Evolutionary conservation across 1,284 basidiomycete genomes (phyloP).

Genomic region (Neolentinus lepideus): DNA sequence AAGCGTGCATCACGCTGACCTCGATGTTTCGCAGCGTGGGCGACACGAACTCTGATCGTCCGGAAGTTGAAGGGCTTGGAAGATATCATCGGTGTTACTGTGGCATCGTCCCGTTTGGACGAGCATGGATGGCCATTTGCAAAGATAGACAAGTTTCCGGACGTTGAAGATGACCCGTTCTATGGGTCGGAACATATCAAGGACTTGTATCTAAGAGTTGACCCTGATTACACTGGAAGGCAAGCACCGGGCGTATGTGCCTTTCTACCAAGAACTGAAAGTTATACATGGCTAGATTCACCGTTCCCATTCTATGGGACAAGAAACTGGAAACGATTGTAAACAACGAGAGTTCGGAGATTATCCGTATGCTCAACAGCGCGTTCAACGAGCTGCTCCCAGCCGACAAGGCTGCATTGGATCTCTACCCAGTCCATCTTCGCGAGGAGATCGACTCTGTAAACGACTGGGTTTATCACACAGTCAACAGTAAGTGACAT

Average conservation of each 20-base stretch:
- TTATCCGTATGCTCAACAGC: conserved; percentile 88
- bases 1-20: neutral
- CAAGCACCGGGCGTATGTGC: conserved; percentile 17
- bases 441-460: conserved; percentile 79
- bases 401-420: conserved; percentile 55
- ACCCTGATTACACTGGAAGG: conserved; percentile 67
- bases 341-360: conserved; percentile 92
- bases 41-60: conserved; percentile 84
- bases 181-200: conserved; percentile 68
- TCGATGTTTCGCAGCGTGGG: conserved; percentile 73
- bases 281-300: conserved; percentile 52
- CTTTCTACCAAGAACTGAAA: neutral
- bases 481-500: conserved; percentile 63
- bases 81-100: conserved; percentile 72
- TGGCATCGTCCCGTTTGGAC: conserved; percentile 86
- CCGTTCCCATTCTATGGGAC: conserved; percentile 95
- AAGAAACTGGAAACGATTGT: conserved; percentile 87
- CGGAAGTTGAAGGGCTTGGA: conserved; percentile 91
- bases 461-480: conserved; percentile 84
- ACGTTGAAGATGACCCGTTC: conserved; percentile 66
- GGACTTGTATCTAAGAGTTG: conserved; percentile 80
- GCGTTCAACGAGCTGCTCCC: conserved; percentile 74
- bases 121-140: conserved; percentile 86
- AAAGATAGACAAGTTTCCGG: conserved; percentile 60
- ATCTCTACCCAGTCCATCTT: conserved; percentile 74